These are phyloP conservation scores for Penicillium sp. DNA, from an alignment of 2,329 filamentous ascomycete species.

Conservation along the genomic window DNA sequence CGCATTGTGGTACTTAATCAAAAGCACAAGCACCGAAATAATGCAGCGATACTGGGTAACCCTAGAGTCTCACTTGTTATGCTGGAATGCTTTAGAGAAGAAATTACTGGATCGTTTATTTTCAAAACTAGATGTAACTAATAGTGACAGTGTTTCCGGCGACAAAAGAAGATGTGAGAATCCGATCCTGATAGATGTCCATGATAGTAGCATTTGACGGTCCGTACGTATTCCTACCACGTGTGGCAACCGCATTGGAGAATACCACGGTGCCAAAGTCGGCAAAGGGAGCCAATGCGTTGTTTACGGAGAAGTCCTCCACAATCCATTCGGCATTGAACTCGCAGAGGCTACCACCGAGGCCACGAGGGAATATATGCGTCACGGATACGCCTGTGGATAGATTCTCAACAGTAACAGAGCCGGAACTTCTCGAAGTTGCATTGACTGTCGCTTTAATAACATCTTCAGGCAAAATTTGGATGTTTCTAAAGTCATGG, in stretches of 20 bases:
- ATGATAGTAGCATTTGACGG: slow-evolving; percentile 43
- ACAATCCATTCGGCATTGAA: slow-evolving; percentile 64
- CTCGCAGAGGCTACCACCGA: slow-evolving; percentile 47
- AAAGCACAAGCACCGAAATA: background rate
- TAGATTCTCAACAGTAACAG: slow-evolving; percentile 50
- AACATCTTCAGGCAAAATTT: slow-evolving; percentile 43
- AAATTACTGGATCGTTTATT: background rate
- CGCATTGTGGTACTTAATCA: background rate
- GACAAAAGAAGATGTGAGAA: slow-evolving; percentile 36
- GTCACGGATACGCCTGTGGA: slow-evolving; percentile 51
- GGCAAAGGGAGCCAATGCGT: slow-evolving; percentile 45
- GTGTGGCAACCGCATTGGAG: slow-evolving; percentile 39
- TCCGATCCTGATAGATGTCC: slow-evolving; percentile 45
- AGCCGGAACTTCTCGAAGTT: slow-evolving; percentile 42
- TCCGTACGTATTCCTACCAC: slow-evolving; percentile 29
- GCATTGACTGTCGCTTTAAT: slow-evolving; percentile 46
- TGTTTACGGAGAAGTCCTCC: slow-evolving; percentile 48
- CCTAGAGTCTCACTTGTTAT: background rate
- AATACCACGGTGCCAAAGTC: slow-evolving; percentile 52
- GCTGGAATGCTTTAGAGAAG: background rate
- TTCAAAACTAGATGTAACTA: slow-evolving; percentile 19
- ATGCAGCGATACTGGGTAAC: background rate
- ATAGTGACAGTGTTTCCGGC: slow-evolving; percentile 22
- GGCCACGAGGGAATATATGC: slow-evolving; percentile 49
- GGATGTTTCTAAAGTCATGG: slow-evolving; percentile 51